Evolutionary conservation across 2,329 filamentous ascomycete genomes (phyloP).

Genomic region (Fusarium subtropicale): DNA sequence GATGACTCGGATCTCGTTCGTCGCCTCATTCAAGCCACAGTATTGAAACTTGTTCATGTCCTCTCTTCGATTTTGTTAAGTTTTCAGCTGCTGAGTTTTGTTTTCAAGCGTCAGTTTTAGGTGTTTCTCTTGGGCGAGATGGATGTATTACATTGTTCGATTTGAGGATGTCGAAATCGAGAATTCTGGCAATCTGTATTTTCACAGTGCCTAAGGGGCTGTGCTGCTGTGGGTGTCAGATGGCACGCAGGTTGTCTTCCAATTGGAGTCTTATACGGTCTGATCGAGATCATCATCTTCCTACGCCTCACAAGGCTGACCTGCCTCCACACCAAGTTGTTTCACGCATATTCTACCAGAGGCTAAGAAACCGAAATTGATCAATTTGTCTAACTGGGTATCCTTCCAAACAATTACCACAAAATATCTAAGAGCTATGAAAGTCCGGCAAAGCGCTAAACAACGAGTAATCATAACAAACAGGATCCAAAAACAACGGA

Average conservation of each 20-base stretch:
- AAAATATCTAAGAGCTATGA: conserved; percentile 14
- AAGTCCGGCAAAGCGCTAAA: conserved; percentile 25
- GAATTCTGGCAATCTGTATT: neutral
- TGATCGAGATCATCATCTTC: neutral
- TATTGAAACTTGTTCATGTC: neutral
- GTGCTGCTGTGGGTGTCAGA: neutral
- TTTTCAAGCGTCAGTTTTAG: neutral
- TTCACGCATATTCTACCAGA: neutral
- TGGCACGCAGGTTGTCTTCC: neutral
- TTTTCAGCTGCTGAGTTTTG: no score
- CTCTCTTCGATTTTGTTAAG: neutral
- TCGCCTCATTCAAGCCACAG: neutral
- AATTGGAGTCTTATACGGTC: neutral
- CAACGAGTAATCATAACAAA: conserved; percentile 26
- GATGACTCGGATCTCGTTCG: neutral
- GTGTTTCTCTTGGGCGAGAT: neutral
- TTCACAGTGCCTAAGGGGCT: neutral
- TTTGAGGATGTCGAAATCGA: neutral
- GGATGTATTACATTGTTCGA: no score
- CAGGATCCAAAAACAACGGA: conserved; percentile 19
- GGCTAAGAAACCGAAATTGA: neutral
- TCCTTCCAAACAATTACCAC: neutral
- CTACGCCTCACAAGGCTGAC: neutral
- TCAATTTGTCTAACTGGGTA: conserved; percentile 9
- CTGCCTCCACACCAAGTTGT: neutral